Conservation (phyloP, 2,329 filamentous ascomycete species). For the Celoporthe dispersa region DNA sequence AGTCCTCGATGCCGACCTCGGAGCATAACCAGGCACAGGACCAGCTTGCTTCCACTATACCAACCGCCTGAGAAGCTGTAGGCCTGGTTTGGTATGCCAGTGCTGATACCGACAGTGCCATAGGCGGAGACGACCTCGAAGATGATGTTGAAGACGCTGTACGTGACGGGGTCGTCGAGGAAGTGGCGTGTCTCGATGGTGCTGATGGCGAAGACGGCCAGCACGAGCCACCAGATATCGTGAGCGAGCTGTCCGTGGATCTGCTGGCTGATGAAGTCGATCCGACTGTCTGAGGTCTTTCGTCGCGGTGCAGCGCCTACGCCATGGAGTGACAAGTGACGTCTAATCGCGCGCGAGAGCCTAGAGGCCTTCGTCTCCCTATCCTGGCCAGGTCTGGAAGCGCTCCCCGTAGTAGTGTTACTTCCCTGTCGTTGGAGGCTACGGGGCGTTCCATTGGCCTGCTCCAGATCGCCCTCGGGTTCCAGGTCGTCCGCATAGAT, state of each 20-base stretch:
- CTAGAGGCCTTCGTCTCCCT: conserved; percentile 34
- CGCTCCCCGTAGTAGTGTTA: neutral
- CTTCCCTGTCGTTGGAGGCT: conserved; percentile 6
- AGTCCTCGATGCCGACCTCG: conserved; percentile 58
- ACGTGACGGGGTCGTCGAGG: conserved; percentile 53
- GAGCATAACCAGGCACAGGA: conserved; percentile 61
- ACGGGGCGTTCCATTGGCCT: neutral
- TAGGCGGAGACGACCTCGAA: conserved; percentile 63
- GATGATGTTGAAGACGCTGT: conserved; percentile 61
- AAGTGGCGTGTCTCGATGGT: conserved; percentile 63
- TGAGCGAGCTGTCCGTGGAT: conserved; percentile 65
- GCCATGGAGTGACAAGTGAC: conserved; percentile 48
- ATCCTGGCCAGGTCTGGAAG: conserved; percentile 16
- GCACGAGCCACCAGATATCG: conserved; percentile 67
- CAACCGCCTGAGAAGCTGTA: conserved; percentile 62
- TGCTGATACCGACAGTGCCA: conserved; percentile 62
- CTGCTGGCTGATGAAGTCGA: conserved; percentile 58
- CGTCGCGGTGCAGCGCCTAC: conserved; percentile 43
- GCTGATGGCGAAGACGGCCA: conserved; percentile 63
- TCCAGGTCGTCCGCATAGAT: conserved; percentile 51
- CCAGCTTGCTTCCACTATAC: conserved; percentile 58
- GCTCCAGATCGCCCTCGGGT: conserved; percentile 12
- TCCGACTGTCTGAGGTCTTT: conserved; percentile 41
- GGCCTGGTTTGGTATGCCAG: conserved; percentile 54
- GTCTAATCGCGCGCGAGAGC: conserved; percentile 43